Evolutionary conservation across 257 asterid genomes (phyloP).

Genomic region (Jaltomata sinuosa): DNA sequence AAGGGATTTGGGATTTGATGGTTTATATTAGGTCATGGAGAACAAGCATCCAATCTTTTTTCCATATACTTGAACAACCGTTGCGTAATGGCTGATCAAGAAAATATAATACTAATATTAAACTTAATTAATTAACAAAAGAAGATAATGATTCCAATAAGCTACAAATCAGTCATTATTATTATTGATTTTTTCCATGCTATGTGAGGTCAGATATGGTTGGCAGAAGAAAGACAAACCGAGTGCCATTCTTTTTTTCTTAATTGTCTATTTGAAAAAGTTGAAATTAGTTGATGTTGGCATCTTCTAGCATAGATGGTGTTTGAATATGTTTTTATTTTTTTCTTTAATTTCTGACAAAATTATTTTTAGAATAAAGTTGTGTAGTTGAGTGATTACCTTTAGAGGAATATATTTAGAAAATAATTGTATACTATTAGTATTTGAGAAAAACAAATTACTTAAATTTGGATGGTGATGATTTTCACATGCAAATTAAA

Average conservation of each 20-base stretch:
- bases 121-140: not conserved
- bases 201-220: constrained; percentile 8
- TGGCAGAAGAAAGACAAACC: not conserved
- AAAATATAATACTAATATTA: not conserved
- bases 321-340: not conserved
- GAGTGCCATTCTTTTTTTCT: not conserved
- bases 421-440: not conserved
- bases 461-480: not conserved
- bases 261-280: not conserved
- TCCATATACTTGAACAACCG: not conserved
- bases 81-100: constrained; percentile 10
- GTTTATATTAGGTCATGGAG: constrained; percentile 16
- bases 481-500: not conserved
- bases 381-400: not conserved
- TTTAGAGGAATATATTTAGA: not conserved
- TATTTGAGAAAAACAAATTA: not conserved
- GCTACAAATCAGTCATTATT: not conserved
- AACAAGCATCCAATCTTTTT: constrained; percentile 8
- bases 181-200: not conserved
- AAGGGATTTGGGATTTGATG: not conserved
- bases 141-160: constrained; percentile 2
- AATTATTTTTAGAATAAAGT: not conserved
- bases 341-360: not conserved
- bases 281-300: not conserved
- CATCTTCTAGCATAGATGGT: not conserved